Base-by-base conservation (phyloP, 2,329 filamentous ascomycete genomes). In the Microsporum canis region DNA sequence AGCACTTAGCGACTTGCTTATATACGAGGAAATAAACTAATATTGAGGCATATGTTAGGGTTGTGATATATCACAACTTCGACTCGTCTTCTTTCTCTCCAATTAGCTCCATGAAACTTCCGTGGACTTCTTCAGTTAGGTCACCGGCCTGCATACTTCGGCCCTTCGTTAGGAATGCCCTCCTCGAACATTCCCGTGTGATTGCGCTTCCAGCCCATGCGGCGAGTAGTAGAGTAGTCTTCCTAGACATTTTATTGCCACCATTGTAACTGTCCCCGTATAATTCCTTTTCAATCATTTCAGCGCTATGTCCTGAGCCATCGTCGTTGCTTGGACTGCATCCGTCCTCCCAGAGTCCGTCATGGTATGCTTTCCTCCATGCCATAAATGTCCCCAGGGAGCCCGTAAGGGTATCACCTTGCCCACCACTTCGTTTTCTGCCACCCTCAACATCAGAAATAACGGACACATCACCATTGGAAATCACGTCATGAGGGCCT, bases 341-440 rank as follows among this genome's bases (percentile, higher is more conserved):
- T 0, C 68, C 69, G 0, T 69, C 69, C 33, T 84, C 85, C 92
- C 92, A 97, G 3, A 96, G 74, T 33, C 81, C 80, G 62, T 96
- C 88, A 60, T 90, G 79, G 73, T 99, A 99, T 27, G 90, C 90
- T 71, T 86, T 86, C 63, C 92, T 82, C 86, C 92, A 99, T 1
- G 84, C 91, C 65, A 97, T 75, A 66, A 99, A 84, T 2, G 94
- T 97, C 1, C 88, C 94, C 65, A 99, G 78, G 38, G 86, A 86
- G 1, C 94, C 94, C 0, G 94, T 97, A 66, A 99, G 78, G 3
- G 94, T 97, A 75, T 99, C 94, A 1, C 94, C 94, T 76, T 99
- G 94, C 0, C 94, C 94, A 56, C 92, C 94, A 62, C 89, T 92
- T 65, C 94, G 81, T 82, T 99, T 99, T 72, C 85, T 75, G 0